Evolutionary conservation across 257 asterid genomes (phyloP).

Genomic region (Ehretia macrophylla): DNA sequence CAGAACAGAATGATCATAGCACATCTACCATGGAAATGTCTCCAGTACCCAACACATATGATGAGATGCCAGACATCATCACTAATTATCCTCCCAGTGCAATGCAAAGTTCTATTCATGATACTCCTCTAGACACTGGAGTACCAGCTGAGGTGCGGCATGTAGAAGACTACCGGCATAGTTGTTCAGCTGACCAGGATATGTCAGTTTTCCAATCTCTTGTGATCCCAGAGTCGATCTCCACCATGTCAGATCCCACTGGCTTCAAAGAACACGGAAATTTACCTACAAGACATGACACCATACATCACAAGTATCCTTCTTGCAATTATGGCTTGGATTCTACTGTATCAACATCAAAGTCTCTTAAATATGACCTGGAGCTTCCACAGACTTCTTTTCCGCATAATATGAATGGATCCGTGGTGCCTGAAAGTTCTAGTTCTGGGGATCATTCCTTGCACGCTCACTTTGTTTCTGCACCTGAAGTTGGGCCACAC

Average conservation of each 20-base stretch:
- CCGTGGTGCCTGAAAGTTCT: no score
- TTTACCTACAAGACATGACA: not conserved
- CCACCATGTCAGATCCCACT: not conserved
- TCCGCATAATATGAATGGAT: not conserved
- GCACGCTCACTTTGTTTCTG: not conserved
- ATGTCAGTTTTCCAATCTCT: no score
- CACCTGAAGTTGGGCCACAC: not conserved
- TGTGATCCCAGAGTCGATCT: no score
- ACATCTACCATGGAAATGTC: conserved; percentile 55
- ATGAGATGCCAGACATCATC: conserved; percentile 36
- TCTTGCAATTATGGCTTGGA: not conserved
- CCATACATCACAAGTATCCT: not conserved
- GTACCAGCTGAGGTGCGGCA: no score
- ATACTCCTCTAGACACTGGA: conserved; percentile 36
- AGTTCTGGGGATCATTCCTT: not conserved
- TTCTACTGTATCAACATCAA: not conserved
- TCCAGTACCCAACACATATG: conserved; percentile 44
- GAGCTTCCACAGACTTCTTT: conserved; percentile 9
- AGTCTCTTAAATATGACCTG: not conserved
- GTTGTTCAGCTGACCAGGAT: no score
- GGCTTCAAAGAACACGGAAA: not conserved
- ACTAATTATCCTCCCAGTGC: conserved; percentile 38
- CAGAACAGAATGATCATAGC: no score
- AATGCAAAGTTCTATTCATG: conserved; percentile 40
- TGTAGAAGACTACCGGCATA: no score